These are phyloP conservation scores for Venturia asperata DNA, from an alignment of 2,329 filamentous ascomycete species.

Conservation along the genomic window DNA sequence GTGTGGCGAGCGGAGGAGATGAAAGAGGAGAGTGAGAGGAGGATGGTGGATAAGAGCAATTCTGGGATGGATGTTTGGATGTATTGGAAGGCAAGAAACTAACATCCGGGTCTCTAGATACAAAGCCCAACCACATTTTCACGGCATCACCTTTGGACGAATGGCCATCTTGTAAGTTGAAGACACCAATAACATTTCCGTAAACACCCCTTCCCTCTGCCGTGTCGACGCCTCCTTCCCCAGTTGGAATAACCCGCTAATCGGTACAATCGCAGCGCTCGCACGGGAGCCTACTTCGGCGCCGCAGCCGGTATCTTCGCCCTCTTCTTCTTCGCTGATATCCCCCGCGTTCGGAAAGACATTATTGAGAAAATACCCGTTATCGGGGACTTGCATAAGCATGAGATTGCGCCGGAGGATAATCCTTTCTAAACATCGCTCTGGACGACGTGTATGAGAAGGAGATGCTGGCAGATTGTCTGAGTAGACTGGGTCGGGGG, in stretches of 20 bases:
- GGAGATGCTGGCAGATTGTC: background rate
- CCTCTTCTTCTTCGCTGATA: slow-evolving; percentile 58
- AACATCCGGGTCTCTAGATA: slow-evolving; percentile 36
- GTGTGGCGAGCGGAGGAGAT: background rate
- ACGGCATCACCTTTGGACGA: slow-evolving; percentile 41
- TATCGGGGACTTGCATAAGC: slow-evolving; percentile 50
- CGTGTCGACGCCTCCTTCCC: background rate
- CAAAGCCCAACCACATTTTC: slow-evolving; percentile 41
- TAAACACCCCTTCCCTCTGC: background rate
- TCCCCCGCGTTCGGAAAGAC: slow-evolving; percentile 55
- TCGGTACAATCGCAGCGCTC: slow-evolving; percentile 14
- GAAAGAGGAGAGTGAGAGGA: background rate
- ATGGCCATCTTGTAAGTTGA: slow-evolving; percentile 40
- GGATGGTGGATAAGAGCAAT: background rate
- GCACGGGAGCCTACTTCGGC: slow-evolving; percentile 49
- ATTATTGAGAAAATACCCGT: slow-evolving; percentile 55
- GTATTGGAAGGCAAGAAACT: slow-evolving; percentile 21
- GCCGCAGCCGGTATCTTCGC: slow-evolving; percentile 52
- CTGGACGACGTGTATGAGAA: background rate
- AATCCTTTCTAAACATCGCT: slow-evolving; percentile 45
- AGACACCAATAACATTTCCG: background rate
- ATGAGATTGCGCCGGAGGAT: slow-evolving; percentile 55
- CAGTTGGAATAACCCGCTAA: background rate
- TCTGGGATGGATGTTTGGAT: background rate
- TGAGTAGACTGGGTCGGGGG: background rate